A percentile compares a stretch with the other conserved stretches of the same genome.
Evolutionary conservation across 2,329 filamentous ascomycete species (phyloP).

Genomic region (Drechmeria coniospora): DNA sequence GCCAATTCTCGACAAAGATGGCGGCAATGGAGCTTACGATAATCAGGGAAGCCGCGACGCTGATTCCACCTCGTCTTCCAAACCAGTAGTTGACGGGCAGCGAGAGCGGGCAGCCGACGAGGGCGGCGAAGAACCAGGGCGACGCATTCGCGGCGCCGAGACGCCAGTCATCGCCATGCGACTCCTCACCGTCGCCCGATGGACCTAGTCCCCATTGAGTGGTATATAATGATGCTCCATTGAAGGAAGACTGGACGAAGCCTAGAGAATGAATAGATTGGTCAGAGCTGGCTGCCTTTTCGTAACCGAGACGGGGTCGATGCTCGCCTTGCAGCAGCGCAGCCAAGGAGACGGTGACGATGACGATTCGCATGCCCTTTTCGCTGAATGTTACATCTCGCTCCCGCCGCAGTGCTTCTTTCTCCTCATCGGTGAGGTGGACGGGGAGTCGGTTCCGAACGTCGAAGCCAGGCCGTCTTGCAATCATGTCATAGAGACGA

Average conservation of each 20-base stretch:
- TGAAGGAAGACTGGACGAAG: conserved; percentile 28
- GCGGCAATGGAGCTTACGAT: conserved; percentile 22
- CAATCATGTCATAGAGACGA: conserved; percentile 21
- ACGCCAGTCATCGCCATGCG: conserved; percentile 21
- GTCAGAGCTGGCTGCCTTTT: not conserved
- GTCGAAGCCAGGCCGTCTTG: conserved; percentile 10
- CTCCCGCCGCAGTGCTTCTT: conserved; percentile 19
- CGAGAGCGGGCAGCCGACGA: conserved; percentile 22
- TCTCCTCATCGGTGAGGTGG: conserved; percentile 18
- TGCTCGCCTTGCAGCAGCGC: conserved; percentile 22
- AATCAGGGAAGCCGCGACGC: conserved; percentile 22
- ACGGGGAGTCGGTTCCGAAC: conserved; percentile 13
- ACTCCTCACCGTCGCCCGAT: no score
- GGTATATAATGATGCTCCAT: conserved; percentile 21
- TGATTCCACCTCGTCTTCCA: conserved; percentile 24
- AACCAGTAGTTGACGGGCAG: conserved; percentile 25
- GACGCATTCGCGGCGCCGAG: conserved; percentile 24
- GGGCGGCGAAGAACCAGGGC: conserved; percentile 23
- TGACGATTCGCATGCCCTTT: conserved; percentile 22
- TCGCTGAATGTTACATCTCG: conserved; percentile 23
- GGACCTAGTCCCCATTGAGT: conserved; percentile 10
- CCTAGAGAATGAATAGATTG: conserved; percentile 9
- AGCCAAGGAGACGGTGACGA: conserved; percentile 26
- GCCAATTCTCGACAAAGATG: conserved; percentile 18
- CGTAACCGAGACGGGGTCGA: no score